These are phyloP conservation scores for Fusarium subtropicale DNA, from an alignment of 2,329 filamentous ascomycete species.

Conservation along the genomic window DNA sequence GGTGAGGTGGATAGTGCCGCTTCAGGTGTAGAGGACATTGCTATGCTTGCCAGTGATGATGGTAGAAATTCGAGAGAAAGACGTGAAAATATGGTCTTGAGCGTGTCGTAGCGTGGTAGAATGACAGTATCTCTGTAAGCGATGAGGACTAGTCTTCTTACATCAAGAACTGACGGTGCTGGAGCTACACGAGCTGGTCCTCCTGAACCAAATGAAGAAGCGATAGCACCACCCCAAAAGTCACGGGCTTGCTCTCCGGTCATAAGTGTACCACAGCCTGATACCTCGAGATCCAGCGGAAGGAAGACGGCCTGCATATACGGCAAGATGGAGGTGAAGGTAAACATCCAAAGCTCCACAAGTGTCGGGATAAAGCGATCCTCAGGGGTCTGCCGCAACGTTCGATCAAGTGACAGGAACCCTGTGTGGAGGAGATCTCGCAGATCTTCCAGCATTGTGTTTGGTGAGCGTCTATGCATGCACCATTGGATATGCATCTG, in stretches of 20 bases:
- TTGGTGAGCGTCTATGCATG: conserved; percentile 77
- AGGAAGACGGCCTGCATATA: conserved; percentile 97
- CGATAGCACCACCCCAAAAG: conserved; percentile 84
- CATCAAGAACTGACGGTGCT: conserved; percentile 74
- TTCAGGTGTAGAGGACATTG: conserved; percentile 65
- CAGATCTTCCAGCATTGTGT: conserved; percentile 79
- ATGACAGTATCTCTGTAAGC: conserved; percentile 91
- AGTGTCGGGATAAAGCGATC: conserved; percentile 90
- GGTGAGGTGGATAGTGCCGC: conserved; percentile 65
- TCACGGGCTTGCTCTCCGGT: conserved; percentile 82
- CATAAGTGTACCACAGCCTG: conserved; percentile 84
- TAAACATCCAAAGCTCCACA: conserved; percentile 93
- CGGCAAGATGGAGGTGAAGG: conserved; percentile 89
- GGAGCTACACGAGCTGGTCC: conserved; percentile 58
- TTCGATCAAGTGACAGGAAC: conserved; percentile 87
- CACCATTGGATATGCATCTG: conserved; percentile 81
- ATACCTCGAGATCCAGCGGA: conserved; percentile 92
- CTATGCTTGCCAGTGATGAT: conserved; percentile 63
- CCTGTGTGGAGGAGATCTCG: conserved; percentile 81
- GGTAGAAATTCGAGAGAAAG: conserved; percentile 83
- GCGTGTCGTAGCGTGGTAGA: conserved; percentile 85
- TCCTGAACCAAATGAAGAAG: conserved; percentile 49
- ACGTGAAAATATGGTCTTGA: conserved; percentile 91
- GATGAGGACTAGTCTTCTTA: conserved; percentile 87
- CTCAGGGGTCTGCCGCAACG: conserved; percentile 80